A percentile compares a stretch with the other conserved stretches of the same genome.
These are phyloP conservation scores for Pulveroboletus sp. DNA, from an alignment of 768 basidiomycete species.

Conservation along the genomic window DNA sequence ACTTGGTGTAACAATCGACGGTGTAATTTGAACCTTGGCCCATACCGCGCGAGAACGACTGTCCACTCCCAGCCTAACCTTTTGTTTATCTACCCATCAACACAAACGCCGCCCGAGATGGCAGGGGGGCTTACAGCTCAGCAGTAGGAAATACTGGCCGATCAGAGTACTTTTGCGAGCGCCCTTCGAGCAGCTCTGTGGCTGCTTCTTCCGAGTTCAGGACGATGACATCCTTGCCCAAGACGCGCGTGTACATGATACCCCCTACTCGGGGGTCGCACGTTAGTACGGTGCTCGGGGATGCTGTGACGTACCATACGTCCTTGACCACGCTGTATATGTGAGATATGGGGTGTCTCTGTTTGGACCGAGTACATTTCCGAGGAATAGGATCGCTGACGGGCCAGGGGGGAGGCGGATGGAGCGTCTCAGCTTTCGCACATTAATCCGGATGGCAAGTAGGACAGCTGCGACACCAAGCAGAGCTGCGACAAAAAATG, in stretches of 20 bases:
- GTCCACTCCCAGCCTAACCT: slow-evolving; percentile 22
- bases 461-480: slow-evolving; percentile 1
- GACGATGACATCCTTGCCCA: slow-evolving; percentile 45
- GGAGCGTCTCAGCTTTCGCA: not conserved
- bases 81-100: not conserved
- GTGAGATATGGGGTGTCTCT: slow-evolving; percentile 6
- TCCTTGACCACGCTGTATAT: slow-evolving; percentile 19
- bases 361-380: slow-evolving; percentile 3
- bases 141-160: slow-evolving; percentile 1
- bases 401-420: slow-evolving; percentile 20
- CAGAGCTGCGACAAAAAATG: not conserved
- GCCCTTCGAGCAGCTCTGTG: slow-evolving; percentile 47
- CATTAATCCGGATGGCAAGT: not conserved
- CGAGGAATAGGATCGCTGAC: slow-evolving; percentile 6
- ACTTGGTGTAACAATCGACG: slow-evolving; percentile 18
- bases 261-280: not conserved
- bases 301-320: slow-evolving; percentile 8
- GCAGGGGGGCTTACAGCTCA: slow-evolving; percentile 4
- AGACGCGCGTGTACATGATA: slow-evolving; percentile 18
- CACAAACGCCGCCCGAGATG: not conserved
- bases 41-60: slow-evolving; percentile 12
- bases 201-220: slow-evolving; percentile 45
- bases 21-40: slow-evolving; percentile 18
- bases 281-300: not conserved
- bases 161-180: slow-evolving; percentile 47